phyloP scores from a whole-genome alignment of 2,329 filamentous ascomycete species.

The Diaporthe citrichinensis region DNA sequence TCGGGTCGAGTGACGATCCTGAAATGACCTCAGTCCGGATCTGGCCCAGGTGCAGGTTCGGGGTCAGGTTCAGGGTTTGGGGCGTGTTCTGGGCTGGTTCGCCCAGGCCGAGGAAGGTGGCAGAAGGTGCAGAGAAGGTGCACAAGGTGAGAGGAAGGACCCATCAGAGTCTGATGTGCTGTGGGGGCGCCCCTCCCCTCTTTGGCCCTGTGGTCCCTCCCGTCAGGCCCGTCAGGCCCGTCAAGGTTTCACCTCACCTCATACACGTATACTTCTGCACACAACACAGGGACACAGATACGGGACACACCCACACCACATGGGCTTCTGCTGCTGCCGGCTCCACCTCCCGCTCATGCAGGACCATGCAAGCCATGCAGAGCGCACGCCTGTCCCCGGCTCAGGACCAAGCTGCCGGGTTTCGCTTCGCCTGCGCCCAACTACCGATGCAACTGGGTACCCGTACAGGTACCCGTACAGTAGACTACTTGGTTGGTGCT shows the following conservation, averaged over 20 bases:
- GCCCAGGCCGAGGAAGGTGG: conserved; percentile 4
- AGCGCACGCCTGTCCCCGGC: conserved; percentile 11
- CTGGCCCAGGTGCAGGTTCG: conserved; percentile 3
- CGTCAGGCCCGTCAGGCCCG: conserved; percentile 15
- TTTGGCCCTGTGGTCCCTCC: background rate
- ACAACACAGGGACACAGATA: background rate
- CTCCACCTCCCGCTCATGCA: conserved; percentile 33
- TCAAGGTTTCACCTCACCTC: conserved; percentile 29
- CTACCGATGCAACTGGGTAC: conserved; percentile 11
- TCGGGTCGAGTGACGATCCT: conserved; percentile 29
- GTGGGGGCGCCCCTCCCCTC: background rate
- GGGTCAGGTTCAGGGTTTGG: conserved; percentile 1
- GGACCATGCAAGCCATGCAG: conserved; percentile 23
- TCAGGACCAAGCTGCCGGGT: conserved; percentile 27
- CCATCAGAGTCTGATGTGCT: conserved; percentile 21
- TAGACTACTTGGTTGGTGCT: background rate
- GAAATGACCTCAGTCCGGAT: conserved; percentile 29
- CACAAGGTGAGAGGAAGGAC: background rate
- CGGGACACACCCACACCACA: background rate
- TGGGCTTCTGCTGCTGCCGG: conserved; percentile 14
- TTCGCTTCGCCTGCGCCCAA: background rate
- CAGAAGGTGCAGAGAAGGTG: background rate
- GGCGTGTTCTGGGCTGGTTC: conserved; percentile 12
- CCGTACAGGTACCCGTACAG: background rate
- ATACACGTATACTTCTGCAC: background rate